Percentiles rank a stretch among this genome's conserved stretches.
These are phyloP conservation scores for Microbotryum violaceum DNA, from an alignment of 1,284 basidiomycete genomes.

Conservation along the genomic window DNA sequence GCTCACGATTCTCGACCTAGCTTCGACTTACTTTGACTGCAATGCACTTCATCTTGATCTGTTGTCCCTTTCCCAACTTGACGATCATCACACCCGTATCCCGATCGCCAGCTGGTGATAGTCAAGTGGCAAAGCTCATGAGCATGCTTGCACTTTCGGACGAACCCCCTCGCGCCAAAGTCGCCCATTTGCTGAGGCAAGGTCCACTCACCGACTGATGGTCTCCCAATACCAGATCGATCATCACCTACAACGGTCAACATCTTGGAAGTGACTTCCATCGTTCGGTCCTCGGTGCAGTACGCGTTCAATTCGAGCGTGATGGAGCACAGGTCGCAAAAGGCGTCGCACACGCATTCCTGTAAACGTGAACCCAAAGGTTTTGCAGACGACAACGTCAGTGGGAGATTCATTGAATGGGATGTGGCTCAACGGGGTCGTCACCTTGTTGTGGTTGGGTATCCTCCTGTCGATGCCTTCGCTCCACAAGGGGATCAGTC, in stretches of 20 bases:
- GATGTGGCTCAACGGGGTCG: neutral
- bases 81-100: conserved; percentile 61
- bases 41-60: conserved; percentile 75
- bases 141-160: neutral
- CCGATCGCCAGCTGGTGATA: conserved; percentile 19
- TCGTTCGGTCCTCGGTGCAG: conserved; percentile 54
- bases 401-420: conserved; percentile 4
- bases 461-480: conserved; percentile 49
- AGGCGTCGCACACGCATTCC: conserved; percentile 76
- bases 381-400: neutral
- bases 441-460: conserved; percentile 68
- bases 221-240: conserved; percentile 41
- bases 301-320: conserved; percentile 62
- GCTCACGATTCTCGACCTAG: neutral
- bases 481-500: conserved; percentile 85
- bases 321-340: conserved; percentile 74
- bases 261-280: conserved; percentile 74
- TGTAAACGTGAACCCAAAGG: conserved; percentile 38
- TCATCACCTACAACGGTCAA: conserved; percentile 51
- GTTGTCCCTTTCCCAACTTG: conserved; percentile 90
- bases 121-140: neutral
- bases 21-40: conserved; percentile 70
- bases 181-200: neutral
- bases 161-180: neutral
- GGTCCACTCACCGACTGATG: conserved; percentile 19